A percentile compares a stretch with the other conserved stretches of the same genome.
Evolutionary conservation across 176 grass and related monocot genomes (phyloP).

Genomic region (Miscanthus lutarioriparius): DNA sequence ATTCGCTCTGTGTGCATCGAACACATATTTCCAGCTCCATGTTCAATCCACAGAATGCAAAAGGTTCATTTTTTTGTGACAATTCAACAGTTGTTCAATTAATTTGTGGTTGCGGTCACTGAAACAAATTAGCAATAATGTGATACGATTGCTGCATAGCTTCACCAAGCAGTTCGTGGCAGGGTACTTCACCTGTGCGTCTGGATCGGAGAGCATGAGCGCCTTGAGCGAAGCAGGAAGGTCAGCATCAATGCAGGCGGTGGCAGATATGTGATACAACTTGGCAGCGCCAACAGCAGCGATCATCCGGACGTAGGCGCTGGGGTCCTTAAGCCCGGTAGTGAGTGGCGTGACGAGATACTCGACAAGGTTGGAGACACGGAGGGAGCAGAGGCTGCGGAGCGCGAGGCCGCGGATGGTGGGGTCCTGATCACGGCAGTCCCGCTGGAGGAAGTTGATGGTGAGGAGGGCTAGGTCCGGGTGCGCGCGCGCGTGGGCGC

Average conservation of each 20-base stretch:
- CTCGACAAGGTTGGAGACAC: slow-evolving; percentile 92
- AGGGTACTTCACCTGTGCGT: slow-evolving; percentile 64
- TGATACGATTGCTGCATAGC: neutral
- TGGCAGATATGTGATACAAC: slow-evolving; percentile 89
- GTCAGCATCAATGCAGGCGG: slow-evolving; percentile 86
- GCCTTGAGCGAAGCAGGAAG: slow-evolving; percentile 80
- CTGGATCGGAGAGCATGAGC: slow-evolving; percentile 88
- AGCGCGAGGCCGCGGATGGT: slow-evolving; percentile 94
- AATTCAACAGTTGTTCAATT: neutral
- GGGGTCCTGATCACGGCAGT: slow-evolving; percentile 93
- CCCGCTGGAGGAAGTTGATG: slow-evolving; percentile 98
- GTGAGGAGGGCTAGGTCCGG: slow-evolving; percentile 96
- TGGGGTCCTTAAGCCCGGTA: slow-evolving; percentile 81
- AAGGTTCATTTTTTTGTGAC: neutral
- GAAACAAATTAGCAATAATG: neutral
- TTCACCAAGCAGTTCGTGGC: neutral
- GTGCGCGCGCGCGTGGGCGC: slow-evolving; percentile 80
- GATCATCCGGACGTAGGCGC: slow-evolving; percentile 83
- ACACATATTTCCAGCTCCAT: slow-evolving; percentile 11
- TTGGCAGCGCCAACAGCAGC: slow-evolving; percentile 79
- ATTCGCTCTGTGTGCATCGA: neutral
- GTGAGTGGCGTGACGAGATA: slow-evolving; percentile 87
- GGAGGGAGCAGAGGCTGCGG: slow-evolving; percentile 95
- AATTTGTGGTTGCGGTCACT: neutral
- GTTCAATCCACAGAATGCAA: slow-evolving; percentile 19